Percentiles rank a stretch among this genome's conserved stretches.
These are phyloP conservation scores for Wickerhamiella sorbophila DNA, from an alignment of 805 yeast species.

Conservation along the genomic window DNA sequence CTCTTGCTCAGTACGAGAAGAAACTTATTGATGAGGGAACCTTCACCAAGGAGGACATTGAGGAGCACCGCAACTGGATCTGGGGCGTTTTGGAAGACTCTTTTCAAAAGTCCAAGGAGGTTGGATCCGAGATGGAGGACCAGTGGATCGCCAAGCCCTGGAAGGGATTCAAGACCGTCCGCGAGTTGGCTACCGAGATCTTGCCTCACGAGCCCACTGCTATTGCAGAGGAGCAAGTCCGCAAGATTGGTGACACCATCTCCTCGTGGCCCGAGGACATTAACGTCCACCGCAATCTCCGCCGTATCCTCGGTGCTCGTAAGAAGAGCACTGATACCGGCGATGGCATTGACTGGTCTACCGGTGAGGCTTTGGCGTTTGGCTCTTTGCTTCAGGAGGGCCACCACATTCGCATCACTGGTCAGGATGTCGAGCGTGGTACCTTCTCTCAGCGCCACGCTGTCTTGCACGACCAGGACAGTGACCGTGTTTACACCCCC, in stretches of 20 bases:
- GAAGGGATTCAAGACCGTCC: slow-evolving; percentile 98
- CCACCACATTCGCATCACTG: slow-evolving; percentile 90
- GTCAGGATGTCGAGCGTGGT: slow-evolving; percentile 99
- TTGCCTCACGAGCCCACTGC: slow-evolving; percentile 95
- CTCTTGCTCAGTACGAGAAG: slow-evolving; percentile 70
- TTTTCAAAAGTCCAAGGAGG: slow-evolving; percentile 75
- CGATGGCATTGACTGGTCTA: slow-evolving; percentile 96
- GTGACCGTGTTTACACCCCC: slow-evolving; percentile 74
- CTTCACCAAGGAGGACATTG: slow-evolving; percentile 78
- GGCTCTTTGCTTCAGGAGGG: slow-evolving; percentile 90
- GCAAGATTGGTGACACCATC: slow-evolving; percentile 62
- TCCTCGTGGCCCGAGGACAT: slow-evolving; percentile 79
- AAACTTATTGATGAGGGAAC: slow-evolving; percentile 75
- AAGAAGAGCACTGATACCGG: slow-evolving; percentile 77
- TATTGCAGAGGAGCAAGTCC: slow-evolving; percentile 53
- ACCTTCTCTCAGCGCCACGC: slow-evolving; percentile 99
- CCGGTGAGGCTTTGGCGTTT: slow-evolving; percentile 97
- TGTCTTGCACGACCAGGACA: slow-evolving; percentile 88
- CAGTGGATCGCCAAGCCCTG: slow-evolving; percentile 96
- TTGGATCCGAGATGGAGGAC: slow-evolving; percentile 83
- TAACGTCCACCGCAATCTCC: slow-evolving; percentile 86
- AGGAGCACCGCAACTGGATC: slow-evolving; percentile 95
- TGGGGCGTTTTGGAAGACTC: slow-evolving; percentile 90
- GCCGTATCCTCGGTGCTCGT: slow-evolving; percentile 83
- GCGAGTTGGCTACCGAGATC: slow-evolving; percentile 87